These are phyloP conservation scores for Galerina sulciceps DNA, from an alignment of 768 basidiomycete species.

Conservation along the genomic window DNA sequence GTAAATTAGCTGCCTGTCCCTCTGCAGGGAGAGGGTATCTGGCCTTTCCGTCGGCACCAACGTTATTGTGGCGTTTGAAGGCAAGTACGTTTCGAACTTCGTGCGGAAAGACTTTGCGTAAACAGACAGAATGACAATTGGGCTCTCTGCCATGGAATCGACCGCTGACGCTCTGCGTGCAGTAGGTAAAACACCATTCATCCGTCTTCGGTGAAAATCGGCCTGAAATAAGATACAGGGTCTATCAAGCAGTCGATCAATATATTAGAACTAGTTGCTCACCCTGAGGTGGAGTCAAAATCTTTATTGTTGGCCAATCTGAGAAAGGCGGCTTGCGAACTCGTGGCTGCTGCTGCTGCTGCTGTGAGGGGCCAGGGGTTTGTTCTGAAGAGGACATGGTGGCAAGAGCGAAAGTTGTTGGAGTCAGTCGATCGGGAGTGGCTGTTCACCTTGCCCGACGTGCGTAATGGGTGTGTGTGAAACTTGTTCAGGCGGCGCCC, in stretches of 20 bases:
- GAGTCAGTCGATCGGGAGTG: conserved; percentile 17
- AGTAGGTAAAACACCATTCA: conserved; percentile 69
- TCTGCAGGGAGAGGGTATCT: conserved; percentile 69
- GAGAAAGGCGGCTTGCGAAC: conserved; percentile 43
- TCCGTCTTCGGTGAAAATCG: conserved; percentile 62
- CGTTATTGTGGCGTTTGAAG: conserved; percentile 47
- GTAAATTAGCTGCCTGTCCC: conserved; percentile 57
- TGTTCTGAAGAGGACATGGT: conserved; percentile 37
- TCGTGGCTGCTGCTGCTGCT: conserved; percentile 35
- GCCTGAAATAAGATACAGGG: conserved; percentile 35
- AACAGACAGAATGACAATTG: conserved; percentile 60
- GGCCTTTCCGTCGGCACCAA: conserved; percentile 48
- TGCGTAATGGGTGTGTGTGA: neutral
- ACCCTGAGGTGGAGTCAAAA: conserved; percentile 57
- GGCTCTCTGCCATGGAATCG: conserved; percentile 55
- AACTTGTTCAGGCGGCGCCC: conserved; percentile 18
- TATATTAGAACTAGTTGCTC: conserved; percentile 8
- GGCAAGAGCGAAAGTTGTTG: conserved; percentile 15
- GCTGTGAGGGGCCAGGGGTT: conserved; percentile 24
- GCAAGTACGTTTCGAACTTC: conserved; percentile 58
- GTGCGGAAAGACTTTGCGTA: conserved; percentile 70
- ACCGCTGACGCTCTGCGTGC: conserved; percentile 59
- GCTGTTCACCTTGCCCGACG: neutral
- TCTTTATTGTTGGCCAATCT: conserved; percentile 58
- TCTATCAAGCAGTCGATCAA: conserved; percentile 8